Evolutionary conservation across 257 asterid species (phyloP).

Genomic region (Capsicum pubescens): DNA sequence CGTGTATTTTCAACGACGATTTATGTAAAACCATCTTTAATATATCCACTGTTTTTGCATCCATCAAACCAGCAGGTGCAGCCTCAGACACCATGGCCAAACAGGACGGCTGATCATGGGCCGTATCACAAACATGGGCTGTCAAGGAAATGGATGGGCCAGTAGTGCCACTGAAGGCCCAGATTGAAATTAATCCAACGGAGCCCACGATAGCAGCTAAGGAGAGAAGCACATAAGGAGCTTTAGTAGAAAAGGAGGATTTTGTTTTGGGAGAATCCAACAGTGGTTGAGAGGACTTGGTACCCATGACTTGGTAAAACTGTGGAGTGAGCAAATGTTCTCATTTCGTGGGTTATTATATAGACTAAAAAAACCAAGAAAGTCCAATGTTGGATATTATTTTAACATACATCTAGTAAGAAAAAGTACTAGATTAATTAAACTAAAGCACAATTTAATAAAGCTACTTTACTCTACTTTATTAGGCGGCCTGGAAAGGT

Average conservation of each 20-base stretch:
- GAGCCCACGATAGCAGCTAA: conserved; percentile 15
- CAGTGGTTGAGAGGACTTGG: conserved; percentile 26
- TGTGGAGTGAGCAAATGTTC: not conserved
- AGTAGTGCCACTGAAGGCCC: not conserved
- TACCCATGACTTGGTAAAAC: conserved; percentile 1
- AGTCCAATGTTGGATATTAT: not conserved
- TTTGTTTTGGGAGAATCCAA: not conserved
- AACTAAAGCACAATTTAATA: not conserved
- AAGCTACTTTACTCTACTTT: conserved; percentile 12
- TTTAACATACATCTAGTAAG: not conserved
- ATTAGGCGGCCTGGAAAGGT: not conserved
- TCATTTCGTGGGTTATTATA: not conserved
- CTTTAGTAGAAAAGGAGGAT: not conserved
- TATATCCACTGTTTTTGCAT: not conserved
- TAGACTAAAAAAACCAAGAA: not conserved
- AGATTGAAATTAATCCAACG: conserved; percentile 27
- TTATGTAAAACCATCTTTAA: conserved; percentile 27
- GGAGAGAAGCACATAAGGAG: conserved; percentile 23
- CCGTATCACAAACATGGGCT: conserved; percentile 22
- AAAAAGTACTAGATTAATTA: not conserved
- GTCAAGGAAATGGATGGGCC: not conserved
- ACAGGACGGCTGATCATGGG: conserved; percentile 36
- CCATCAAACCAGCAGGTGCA: not conserved
- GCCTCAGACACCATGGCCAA: conserved; percentile 30
- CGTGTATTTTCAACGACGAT: not conserved